Evolutionary conservation across 495 filamentous ascomycete species (phyloP), one percentile per base, ranked within the genome.

Genomic region (Xylaria intraflava): DNA sequence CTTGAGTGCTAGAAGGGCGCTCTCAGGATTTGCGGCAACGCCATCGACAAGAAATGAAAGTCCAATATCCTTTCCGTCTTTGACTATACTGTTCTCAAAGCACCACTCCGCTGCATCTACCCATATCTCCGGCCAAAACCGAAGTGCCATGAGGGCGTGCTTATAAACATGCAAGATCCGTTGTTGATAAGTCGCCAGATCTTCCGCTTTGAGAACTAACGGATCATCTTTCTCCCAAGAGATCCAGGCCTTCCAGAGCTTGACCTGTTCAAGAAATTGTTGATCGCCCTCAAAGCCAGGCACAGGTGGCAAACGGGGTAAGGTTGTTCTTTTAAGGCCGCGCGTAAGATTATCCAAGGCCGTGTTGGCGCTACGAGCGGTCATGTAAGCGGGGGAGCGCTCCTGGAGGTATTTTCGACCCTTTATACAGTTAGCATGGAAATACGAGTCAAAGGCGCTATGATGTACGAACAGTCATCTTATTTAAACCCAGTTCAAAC

Each of bases 71-170:
- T 85, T 84, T 19, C 87, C 88, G 46, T 86, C 83, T 16, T 72
- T 70, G 31, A 69, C 55, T 42, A 78, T 61, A 46, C 81, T 81
- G 62, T 95, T 90, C 45, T 83, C 73, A 64, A 90, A 88, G 70
- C 90, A 96, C 76, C 91, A 98, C 52, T 96, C 87, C 11, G 90
- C 87, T 2, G 91, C 93, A 43, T 96, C 90, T 58, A 87, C 92
- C 93, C 93, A 98, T 57, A 96, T 82, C 65, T 92, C 88, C 2
- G 94, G 93, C 77, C 90, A 88, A 64, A 96, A 98, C 49, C 89
- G 79, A 55, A 98, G 71, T 8, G 90, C 86, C 90, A 96, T 96
- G 33, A 93, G 73, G 26, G 93, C 88, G 66, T 96, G 92, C 70
- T 91, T 92, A 74, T 94, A 97, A 53, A 88, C 86, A 69, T 91